Evolutionary conservation across 2,329 filamentous ascomycete genomes (phyloP), one percentile per base, ranked within the genome.

Genomic region (Pseudopithomyces chartarum): DNA sequence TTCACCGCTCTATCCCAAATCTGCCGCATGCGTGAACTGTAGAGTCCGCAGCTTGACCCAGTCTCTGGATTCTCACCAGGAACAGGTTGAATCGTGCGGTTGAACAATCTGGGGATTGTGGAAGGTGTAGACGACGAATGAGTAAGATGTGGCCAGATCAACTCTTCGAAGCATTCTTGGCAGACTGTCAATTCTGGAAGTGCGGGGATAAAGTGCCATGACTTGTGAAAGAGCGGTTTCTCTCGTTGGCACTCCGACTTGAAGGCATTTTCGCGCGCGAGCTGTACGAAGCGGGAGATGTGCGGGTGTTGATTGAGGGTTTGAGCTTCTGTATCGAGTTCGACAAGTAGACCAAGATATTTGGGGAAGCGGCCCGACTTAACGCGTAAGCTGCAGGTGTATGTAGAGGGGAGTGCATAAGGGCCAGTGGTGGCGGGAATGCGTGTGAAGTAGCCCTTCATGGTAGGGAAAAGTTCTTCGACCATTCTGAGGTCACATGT

Each of bases 171-270:
- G 74, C 93, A 98, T 74, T 94, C 91, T 61, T 90, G 87, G 75
- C 93, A 98, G 3, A 96, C 88, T 0, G 90, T 92, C 66, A 97
- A 86, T 46, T 92, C 85, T 0, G 90, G 90, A 0, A 96, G 78
- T 13, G 85, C 81, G 0, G 90, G 86, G 73, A 96, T 91, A 54
- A 85, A 87, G 73, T 96, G 88, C 93, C 93, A 97, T 38, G 82
- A 79, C 12, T 82, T 83, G 53, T 86, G 83, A n/a, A 80, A 74
- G 2, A 89, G 76, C 4, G 86, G 81, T n/a, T 81, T 83, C 69
- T 90, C 86, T 33, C 86, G 82, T 19, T 80, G 79, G 69, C 91
- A 96, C 69, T 91, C 86, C 26, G 59, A 56, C 48, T 73, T 74
- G 62, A 71, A 75, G 1, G 74, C 69, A 36, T 74, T 64, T 39